Conservation (phyloP, 2,329 filamentous ascomycete species). For the Xylariaceae sp. region DNA sequence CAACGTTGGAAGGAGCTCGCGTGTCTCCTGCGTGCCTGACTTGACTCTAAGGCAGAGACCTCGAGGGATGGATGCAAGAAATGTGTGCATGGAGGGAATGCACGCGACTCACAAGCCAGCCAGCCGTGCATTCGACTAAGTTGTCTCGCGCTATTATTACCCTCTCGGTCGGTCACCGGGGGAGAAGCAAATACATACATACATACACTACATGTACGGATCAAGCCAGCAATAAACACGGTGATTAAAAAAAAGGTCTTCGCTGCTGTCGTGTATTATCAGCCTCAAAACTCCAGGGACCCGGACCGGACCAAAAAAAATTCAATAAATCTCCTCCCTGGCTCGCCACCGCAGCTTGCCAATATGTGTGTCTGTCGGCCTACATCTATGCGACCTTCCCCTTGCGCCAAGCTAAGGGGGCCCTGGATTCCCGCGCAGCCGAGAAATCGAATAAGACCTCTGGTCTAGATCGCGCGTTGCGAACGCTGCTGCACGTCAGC, state of each 20-base stretch:
- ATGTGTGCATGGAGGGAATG: background rate
- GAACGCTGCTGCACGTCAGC: background rate
- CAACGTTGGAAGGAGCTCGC: too few species aligned
- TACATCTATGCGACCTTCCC: background rate
- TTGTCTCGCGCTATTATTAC: background rate
- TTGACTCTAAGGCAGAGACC: too few species aligned
- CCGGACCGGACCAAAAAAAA: background rate
- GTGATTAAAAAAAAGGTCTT: background rate
- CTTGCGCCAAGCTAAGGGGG: background rate
- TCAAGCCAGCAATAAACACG: background rate
- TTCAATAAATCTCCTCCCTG: background rate
- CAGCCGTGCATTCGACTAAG: background rate
- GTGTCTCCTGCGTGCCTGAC: too few species aligned
- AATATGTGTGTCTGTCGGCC: background rate
- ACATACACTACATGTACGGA: too few species aligned
- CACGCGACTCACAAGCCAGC: background rate
- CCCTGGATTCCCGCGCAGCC: background rate
- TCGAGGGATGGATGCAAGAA: background rate
- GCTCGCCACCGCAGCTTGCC: background rate
- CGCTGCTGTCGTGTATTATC: background rate
- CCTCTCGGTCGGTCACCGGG: background rate
- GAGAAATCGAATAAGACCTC: background rate
- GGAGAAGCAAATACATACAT: background rate
- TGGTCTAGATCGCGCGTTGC: background rate
- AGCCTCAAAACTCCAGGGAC: slow-evolving; percentile 1